Base-by-base conservation (phyloP, 257 asterid species). In the Craterostigma plantagineum region DNA sequence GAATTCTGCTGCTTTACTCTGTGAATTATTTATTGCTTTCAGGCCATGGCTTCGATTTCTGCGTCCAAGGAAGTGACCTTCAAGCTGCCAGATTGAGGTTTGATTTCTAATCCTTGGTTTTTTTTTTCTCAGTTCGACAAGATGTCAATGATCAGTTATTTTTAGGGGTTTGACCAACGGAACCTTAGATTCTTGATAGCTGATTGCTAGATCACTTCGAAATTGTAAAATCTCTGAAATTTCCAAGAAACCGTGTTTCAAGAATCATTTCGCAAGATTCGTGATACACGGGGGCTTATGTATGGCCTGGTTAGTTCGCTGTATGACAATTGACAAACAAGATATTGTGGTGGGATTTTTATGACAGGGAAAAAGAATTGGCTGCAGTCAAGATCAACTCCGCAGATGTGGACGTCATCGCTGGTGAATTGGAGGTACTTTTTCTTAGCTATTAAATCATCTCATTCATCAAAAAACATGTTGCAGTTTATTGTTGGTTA, bases 41-140 rank as follows among this genome's bases (percentile, higher is more conserved):
- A 87, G 95, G 95, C 98, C 34, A 87, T 87, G 98, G 98, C 98
- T 16, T 82, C 98, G 4, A 79, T 87, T 58, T 46, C 69, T 50
- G 79, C 85, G 9, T 68, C 92, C 1, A 87, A 79, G 61, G 91
- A 82, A 65, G 95, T 61, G 95, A 82, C 57, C 62, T 87, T 55
- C 92, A 87, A 62, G 93, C 93, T 43, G 85, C 81, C 58, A 79
- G 92, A 60, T 46, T 87, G 73, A 82, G 98, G 95, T 82, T 6
- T 4, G 53, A 35, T 14, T 33, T 46, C 1, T 14, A 3, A 14
- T 9, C 13, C 5, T 0, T 14, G 33, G 45, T 57, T 47, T 13
- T 48, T 8, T 37, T n/a, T n/a, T n/a, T n/a, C n/a, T 33, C 34
- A 41, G 16, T 36, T 9, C 12, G 3, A 36, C 14, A 12, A 36